These are phyloP conservation scores for Neostapfia colusana DNA, from an alignment of 176 grass and related monocot genomes.

Conservation along the genomic window DNA sequence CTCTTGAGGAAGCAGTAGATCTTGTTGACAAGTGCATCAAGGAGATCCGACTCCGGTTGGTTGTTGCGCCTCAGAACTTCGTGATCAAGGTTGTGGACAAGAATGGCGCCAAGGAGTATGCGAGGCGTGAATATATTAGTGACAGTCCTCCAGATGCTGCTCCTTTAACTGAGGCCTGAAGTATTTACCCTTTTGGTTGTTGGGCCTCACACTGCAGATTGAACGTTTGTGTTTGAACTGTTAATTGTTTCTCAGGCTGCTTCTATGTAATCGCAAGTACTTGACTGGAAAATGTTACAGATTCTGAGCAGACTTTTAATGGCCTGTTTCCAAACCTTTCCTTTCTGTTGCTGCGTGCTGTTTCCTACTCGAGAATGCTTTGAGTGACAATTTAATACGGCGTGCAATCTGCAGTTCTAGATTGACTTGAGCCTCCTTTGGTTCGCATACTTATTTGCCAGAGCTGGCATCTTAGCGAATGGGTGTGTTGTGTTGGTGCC, in stretches of 20 bases:
- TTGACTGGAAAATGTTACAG: conserved; percentile 12
- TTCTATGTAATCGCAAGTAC: conserved; percentile 40
- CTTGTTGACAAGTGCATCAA: conserved; percentile 82
- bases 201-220: neutral
- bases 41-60: conserved; percentile 77
- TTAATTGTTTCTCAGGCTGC: conserved; percentile 30
- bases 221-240: neutral
- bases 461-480: neutral
- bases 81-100: conserved; percentile 71
- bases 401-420: neutral
- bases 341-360: conserved; percentile 3
- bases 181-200: neutral
- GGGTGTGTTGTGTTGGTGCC: neutral
- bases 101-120: conserved; percentile 39
- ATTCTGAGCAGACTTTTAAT: conserved; percentile 29
- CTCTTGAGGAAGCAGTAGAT: conserved; percentile 69
- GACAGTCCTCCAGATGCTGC: conserved; percentile 26
- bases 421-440: neutral
- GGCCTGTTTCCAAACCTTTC: neutral
- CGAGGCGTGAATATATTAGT: conserved; percentile 14
- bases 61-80: conserved; percentile 81
- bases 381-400: neutral
- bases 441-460: neutral
- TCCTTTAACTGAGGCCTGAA: neutral
- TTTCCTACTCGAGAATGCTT: neutral